Percentiles rank a stretch among this genome's conserved stretches.
Conservation (phyloP, 352 stramenopile species). For the Pythium phragmitis region DNA sequence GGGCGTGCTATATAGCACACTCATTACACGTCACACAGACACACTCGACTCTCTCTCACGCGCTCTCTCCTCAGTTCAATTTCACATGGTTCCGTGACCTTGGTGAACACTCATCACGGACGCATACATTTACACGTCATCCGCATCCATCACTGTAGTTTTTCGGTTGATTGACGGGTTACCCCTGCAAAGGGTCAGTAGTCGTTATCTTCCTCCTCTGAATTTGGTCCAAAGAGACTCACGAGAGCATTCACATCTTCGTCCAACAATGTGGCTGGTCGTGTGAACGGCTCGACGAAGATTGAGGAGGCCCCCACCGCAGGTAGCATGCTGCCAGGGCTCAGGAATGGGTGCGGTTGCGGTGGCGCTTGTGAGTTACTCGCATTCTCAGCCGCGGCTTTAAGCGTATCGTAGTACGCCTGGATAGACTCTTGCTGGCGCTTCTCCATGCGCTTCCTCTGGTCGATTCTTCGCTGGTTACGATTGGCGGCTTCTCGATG, state of each 20-base stretch:
- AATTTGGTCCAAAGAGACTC: conserved; percentile 17
- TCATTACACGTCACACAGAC: too few relatives aligned
- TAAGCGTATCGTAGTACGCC: conserved; percentile 22
- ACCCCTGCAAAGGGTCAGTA: background rate
- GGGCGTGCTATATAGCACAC: too few relatives aligned
- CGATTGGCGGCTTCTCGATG: conserved; percentile 30
- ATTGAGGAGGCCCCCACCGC: background rate
- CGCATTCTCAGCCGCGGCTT: conserved; percentile 3
- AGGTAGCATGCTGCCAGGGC: background rate
- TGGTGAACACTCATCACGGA: too few relatives aligned
- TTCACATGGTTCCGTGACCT: too few relatives aligned
- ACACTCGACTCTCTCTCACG: too few relatives aligned
- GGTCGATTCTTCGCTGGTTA: conserved; percentile 27
- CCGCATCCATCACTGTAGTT: background rate
- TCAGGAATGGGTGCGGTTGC: background rate
- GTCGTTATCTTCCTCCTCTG: background rate
- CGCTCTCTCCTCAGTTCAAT: too few relatives aligned
- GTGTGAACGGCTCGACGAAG: conserved; percentile 6
- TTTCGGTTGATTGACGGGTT: background rate
- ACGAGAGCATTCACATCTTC: conserved; percentile 25
- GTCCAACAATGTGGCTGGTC: conserved; percentile 14
- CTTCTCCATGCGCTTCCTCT: conserved; percentile 22
- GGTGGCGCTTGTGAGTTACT: background rate
- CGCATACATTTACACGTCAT: too few relatives aligned
- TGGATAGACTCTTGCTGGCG: conserved; percentile 22